A percentile compares a stretch with the other conserved stretches of the same genome.
phyloP scores from a whole-genome alignment of 768 basidiomycete genomes.

The Boletus sp. region DNA sequence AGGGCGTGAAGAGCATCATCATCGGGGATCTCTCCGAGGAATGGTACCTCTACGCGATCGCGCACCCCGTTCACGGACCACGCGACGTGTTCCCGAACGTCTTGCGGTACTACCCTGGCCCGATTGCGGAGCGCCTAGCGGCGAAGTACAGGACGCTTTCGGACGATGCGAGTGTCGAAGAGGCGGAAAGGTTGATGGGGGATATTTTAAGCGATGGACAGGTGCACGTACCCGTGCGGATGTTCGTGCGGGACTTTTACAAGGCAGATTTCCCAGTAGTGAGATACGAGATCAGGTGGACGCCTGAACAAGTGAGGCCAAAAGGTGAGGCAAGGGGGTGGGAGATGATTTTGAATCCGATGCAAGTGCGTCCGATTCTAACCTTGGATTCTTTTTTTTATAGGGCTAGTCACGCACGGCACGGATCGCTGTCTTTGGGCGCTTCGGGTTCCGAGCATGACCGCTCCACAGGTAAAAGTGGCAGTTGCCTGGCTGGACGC shows the following conservation, averaged over 20 bases:
- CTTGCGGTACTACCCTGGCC: conserved; percentile 55
- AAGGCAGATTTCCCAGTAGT: conserved; percentile 58
- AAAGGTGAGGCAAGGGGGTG: conserved; percentile 39
- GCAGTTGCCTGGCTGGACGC: conserved; percentile 57
- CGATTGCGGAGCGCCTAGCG: conserved; percentile 47
- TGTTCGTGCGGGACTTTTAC: conserved; percentile 60
- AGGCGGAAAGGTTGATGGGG: conserved; percentile 50
- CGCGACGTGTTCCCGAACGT: conserved; percentile 58
- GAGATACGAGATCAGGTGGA: conserved; percentile 70
- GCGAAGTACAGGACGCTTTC: conserved; percentile 42
- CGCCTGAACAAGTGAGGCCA: conserved; percentile 56
- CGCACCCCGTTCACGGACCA: conserved; percentile 52
- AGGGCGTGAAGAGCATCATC: conserved; percentile 59
- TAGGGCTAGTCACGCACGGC: conserved; percentile 71
- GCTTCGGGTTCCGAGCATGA: conserved; percentile 50
- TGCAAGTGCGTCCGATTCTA: not conserved
- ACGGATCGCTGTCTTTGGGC: conserved; percentile 66
- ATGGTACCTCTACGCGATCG: conserved; percentile 76
- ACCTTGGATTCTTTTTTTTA: not conserved
- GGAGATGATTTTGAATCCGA: not conserved
- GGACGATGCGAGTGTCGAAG: conserved; percentile 41
- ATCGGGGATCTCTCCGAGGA: conserved; percentile 73
- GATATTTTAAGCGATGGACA: conserved; percentile 60
- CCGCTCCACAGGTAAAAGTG: conserved; percentile 41
- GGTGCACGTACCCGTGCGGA: conserved; percentile 64